Percentiles rank a stretch among this genome's conserved stretches.
Conservation (phyloP, 2,329 filamentous ascomycete species). For the Penicillium fuscoglaucum region DNA sequence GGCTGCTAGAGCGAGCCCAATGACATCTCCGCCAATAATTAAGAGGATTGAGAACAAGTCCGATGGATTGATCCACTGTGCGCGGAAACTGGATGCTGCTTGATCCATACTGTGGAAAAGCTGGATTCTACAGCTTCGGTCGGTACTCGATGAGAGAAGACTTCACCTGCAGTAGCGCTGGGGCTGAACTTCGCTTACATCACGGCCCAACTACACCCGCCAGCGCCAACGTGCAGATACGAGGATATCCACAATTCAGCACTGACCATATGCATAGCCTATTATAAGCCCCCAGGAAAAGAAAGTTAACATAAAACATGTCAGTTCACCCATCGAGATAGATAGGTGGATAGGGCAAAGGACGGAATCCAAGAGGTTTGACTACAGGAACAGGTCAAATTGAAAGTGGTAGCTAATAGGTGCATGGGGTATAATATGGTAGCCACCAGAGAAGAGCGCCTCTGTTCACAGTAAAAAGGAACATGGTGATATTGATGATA, state of each 20-base stretch:
- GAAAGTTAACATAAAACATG: not conserved
- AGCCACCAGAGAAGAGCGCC: not conserved
- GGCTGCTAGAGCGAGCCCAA: slow-evolving; percentile 39
- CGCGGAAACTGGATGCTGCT: not conserved
- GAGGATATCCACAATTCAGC: slow-evolving; percentile 1
- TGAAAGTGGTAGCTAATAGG: not conserved
- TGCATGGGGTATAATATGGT: not conserved
- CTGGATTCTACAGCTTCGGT: not conserved
- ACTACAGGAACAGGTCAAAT: not conserved
- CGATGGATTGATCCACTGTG: slow-evolving; percentile 20
- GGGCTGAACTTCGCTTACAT: not conserved
- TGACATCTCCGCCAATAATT: slow-evolving; percentile 40
- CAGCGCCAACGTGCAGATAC: not conserved
- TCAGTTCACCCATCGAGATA: not conserved
- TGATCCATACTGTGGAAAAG: not conserved
- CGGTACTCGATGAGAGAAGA: too few relatives aligned
- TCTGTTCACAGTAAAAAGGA: not conserved
- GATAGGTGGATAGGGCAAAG: not conserved
- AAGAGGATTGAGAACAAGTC: slow-evolving; percentile 39
- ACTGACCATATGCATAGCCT: not conserved
- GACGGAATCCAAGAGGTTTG: not conserved
- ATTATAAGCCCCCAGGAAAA: not conserved
- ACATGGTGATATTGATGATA: not conserved
- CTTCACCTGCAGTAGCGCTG: not conserved
- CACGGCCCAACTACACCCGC: too few relatives aligned